Evolutionary conservation across 129 eudicot genomes (phyloP), one percentile per base, ranked within the genome.

Genomic region (Flaveria linearis): DNA sequence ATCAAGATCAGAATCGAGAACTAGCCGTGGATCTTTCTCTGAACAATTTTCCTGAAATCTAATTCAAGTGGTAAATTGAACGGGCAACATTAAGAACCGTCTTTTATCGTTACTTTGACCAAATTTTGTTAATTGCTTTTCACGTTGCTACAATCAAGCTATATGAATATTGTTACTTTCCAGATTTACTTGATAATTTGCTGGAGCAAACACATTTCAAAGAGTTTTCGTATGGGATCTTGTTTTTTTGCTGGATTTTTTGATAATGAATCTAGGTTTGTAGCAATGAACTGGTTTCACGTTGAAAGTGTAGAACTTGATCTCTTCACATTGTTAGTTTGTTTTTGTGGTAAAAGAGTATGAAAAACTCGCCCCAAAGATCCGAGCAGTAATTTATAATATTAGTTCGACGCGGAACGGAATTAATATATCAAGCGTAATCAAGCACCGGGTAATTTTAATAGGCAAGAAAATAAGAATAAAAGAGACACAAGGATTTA

Each of bases 21-120:
- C 69, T 67, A 55, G 79, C 18, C 6, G 79, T 80, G 84, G 79
- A 66, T 73, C 79, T 80, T 73, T 73, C 84, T 28, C 41, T 65
- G 43, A 80, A 70, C 75, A 80, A 80, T 65, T 80, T 80, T 67
- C 51, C 78, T 0, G 79, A 73, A 53, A 63, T 42, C 68, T 80
- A 67, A 73, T 65, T 1, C 42, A 16, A 23, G 13, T 41, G 43
- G 33, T 41, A 42, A 43, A 69, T 46, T 5, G 42, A 69, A 33
- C 10, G 33, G 20, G 13, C 46, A 26, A 13, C 49, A 72, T 72
- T 50, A 80, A 80, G 52, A 45, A 68, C 28, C 9, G 28, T 43
- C 41, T 26, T 72, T 80, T 3, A 5, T 71, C 36, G 13, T 63
- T 9, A 10, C 64, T 51, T 52, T 16, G 49, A 45, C 43, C 62